Conservation (phyloP, 2,329 filamentous ascomycete species). For the Emergomyces africanus region DNA sequence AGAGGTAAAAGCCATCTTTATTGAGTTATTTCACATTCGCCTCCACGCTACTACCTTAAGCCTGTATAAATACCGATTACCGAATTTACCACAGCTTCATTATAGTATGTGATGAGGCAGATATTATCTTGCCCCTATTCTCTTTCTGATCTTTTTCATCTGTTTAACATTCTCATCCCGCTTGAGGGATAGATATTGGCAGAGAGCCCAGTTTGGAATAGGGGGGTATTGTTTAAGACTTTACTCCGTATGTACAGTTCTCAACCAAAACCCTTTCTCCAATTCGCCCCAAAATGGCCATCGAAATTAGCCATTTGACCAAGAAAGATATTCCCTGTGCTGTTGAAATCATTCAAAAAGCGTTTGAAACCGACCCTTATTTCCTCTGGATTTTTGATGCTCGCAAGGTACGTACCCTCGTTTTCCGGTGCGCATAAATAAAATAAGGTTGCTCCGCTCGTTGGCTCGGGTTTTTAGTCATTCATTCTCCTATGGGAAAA, state of each 20-base stretch:
- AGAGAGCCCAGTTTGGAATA: background rate
- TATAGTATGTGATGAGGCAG: background rate
- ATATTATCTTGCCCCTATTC: background rate
- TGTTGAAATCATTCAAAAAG: slow-evolving; percentile 52
- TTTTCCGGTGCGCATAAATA: background rate
- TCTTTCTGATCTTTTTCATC: background rate
- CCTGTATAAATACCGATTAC: background rate
- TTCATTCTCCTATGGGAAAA: background rate
- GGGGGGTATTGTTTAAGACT: background rate
- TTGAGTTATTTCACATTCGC: background rate
- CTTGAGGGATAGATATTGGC: background rate
- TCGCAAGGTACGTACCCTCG: slow-evolving; percentile 34
- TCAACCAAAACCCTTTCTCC: background rate
- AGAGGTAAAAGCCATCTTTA: background rate
- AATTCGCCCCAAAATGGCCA: slow-evolving; percentile 30
- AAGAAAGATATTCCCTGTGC: slow-evolving; percentile 50
- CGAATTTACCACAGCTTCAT: background rate
- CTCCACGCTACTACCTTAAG: background rate
- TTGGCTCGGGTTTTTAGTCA: too few relatives aligned
- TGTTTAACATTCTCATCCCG: background rate
- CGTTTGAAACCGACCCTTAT: slow-evolving; percentile 55
- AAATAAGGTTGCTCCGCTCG: too few relatives aligned
- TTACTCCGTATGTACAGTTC: background rate
- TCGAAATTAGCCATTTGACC: slow-evolving; percentile 44
- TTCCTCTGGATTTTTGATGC: slow-evolving; percentile 53